phyloP scores from a whole-genome alignment of 176 grass and related monocot genomes.

The Luzula sylvatica region DNA sequence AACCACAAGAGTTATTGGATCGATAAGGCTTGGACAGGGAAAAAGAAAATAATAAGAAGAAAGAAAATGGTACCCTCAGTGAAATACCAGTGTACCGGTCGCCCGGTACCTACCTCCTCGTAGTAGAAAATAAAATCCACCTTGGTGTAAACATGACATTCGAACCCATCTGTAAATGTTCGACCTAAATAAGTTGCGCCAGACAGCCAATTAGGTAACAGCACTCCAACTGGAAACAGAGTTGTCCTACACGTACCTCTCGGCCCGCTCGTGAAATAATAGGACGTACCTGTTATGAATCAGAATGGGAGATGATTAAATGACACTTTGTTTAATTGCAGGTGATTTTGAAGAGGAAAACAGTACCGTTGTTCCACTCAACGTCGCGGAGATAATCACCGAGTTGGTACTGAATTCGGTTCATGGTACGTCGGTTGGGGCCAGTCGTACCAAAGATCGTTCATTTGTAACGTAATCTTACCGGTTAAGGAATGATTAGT shows the following conservation, averaged over 20 bases:
- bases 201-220: slow-evolving; percentile 39
- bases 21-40: too few species aligned
- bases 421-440: slow-evolving; percentile 48
- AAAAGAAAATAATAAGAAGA: background rate
- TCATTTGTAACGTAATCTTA: slow-evolving; percentile 29
- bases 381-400: slow-evolving; percentile 49
- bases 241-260: slow-evolving; percentile 23
- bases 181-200: slow-evolving; percentile 57
- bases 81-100: slow-evolving; percentile 84
- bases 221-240: slow-evolving; percentile 37
- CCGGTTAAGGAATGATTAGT: slow-evolving; percentile 40
- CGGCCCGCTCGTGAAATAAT: slow-evolving; percentile 26
- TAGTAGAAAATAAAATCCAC: slow-evolving; percentile 73
- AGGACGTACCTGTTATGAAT: slow-evolving; percentile 31
- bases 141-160: slow-evolving; percentile 67
- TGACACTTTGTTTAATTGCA: too few species aligned
- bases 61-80: slow-evolving; percentile 20
- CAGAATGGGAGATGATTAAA: too few species aligned
- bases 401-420: slow-evolving; percentile 54
- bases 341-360: too few species aligned
- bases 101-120: slow-evolving; percentile 64
- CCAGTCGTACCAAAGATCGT: slow-evolving; percentile 86
- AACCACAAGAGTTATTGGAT: too few species aligned
- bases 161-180: slow-evolving; percentile 35
- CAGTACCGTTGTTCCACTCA: slow-evolving; percentile 48